Conservation (phyloP, 768 basidiomycete genomes). For the Termitomyces sp. region DNA sequence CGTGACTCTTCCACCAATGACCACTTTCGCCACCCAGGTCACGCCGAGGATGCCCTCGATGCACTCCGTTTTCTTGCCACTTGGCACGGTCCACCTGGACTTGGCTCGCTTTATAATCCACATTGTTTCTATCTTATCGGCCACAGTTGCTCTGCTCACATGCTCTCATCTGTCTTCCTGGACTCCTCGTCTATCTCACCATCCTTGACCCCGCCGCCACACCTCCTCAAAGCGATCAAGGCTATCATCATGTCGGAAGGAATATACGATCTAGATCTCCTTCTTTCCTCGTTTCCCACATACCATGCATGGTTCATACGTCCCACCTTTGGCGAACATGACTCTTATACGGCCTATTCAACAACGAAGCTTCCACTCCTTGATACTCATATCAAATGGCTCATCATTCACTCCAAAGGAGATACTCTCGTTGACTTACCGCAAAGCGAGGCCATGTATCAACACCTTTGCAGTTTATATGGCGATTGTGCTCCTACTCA, state of each 20-base stretch:
- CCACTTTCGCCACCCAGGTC: constrained; percentile 59
- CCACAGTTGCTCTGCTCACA: constrained; percentile 82
- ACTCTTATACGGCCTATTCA: constrained; percentile 45
- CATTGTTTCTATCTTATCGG: constrained; percentile 54
- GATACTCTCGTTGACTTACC: constrained; percentile 60
- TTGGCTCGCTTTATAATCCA: constrained; percentile 29
- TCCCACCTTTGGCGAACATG: constrained; percentile 47
- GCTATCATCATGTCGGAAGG: constrained; percentile 69
- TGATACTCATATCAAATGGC: constrained; percentile 44
- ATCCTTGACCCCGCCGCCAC: constrained; percentile 36
- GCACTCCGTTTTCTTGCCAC: constrained; percentile 53
- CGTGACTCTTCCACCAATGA: constrained; percentile 24
- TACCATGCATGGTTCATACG: constrained; percentile 70
- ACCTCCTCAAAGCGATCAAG: constrained; percentile 37
- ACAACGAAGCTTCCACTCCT: constrained; percentile 35
- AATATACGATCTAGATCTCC: constrained; percentile 66
- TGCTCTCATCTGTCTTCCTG: constrained; percentile 66
- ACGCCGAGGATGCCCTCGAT: constrained; percentile 58
- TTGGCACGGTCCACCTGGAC: constrained; percentile 33
- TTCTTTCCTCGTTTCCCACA: constrained; percentile 58
- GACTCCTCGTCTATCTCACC: constrained; percentile 37
- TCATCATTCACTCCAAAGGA: constrained; percentile 68
- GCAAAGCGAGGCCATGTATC: constrained; percentile 59
- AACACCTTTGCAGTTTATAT: constrained; percentile 40
- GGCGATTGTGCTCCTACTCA: constrained; percentile 15